Conservation (phyloP, 2,329 filamentous ascomycete genomes). For the Fusarium oxysporum region DNA sequence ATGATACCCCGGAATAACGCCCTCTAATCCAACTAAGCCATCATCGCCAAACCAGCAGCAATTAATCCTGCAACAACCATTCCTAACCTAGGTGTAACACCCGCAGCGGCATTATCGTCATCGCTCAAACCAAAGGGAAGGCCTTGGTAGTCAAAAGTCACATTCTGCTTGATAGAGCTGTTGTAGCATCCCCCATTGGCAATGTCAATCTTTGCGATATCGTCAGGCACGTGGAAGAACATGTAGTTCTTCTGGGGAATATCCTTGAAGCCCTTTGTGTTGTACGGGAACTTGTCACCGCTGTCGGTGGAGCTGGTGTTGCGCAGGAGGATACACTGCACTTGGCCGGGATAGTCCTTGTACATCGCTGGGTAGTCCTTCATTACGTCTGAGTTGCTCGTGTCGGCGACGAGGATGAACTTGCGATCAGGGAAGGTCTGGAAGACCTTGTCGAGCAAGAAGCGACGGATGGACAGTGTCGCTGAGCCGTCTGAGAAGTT, state of each 20-base stretch:
- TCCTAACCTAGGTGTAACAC: conserved; percentile 35
- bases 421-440: conserved; percentile 79
- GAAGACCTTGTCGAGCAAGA: conserved; percentile 77
- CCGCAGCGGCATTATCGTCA: conserved; percentile 47
- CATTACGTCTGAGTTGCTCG: conserved; percentile 82
- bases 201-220: conserved; percentile 74
- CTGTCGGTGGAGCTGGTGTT: conserved; percentile 78
- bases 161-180: conserved; percentile 71
- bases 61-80: conserved; percentile 35
- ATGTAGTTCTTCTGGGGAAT: conserved; percentile 77
- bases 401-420: conserved; percentile 82
- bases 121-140: conserved; percentile 60
- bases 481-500: conserved; percentile 83
- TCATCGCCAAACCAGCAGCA: conserved; percentile 32
- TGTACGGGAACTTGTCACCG: conserved; percentile 77
- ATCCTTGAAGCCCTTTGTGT: conserved; percentile 77
- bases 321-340: conserved; percentile 81
- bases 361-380: conserved; percentile 70
- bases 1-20: background rate
- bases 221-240: conserved; percentile 81
- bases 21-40: conserved; percentile 32
- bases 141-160: conserved; percentile 76
- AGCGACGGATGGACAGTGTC: conserved; percentile 77
- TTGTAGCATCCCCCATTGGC: conserved; percentile 76
- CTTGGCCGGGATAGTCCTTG: conserved; percentile 74